Base-by-base conservation (phyloP, 139 green algal species). In the Chlorella sp. region DNA sequence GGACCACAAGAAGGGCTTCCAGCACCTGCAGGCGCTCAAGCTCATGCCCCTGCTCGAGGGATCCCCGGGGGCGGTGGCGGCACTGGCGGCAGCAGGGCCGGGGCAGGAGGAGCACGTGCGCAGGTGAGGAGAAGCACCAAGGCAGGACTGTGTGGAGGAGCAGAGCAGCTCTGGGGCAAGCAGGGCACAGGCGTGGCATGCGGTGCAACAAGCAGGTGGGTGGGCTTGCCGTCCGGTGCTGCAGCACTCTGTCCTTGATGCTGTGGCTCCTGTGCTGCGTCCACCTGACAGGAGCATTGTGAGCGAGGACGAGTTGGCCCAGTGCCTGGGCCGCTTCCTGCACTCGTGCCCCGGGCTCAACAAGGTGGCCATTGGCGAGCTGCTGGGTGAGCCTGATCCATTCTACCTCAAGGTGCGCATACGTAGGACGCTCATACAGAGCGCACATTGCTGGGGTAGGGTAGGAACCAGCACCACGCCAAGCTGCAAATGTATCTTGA, bases 1-100 rank as follows among this genome's bases (percentile, higher is more conserved):
- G 27, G 90, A 98, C 76, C 80, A 83, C 49, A 97, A 97, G 74
- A 98, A 98, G 82, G 95, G 95, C 5, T 89, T 98, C 69, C 78
- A 93, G 77, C 96, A 89, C 70, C 77, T 95, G 69, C 88, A 93
- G 86, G 80, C 78, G 3, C 77, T 90, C 59, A 76, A 85, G n/a
- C 85, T 98, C 31, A 85, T 98, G 69, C 88, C 88, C 0, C 64
- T 89, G 33, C 65, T 62, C 80, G 69, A 22, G 49, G 72, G 72
- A 5, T 70, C 51, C 42, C 60, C 61, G 14, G 49, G 24, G 32
- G 72, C 62, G 1, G 67, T 24, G 30, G 68, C 51, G 2, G 49
- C 69, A 23, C 14, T 20, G 22, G 50, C 65, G 36, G 51, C 62
- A 63, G 50, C 71, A 36, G 66, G 31, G 27, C 49, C 35, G 1